Conservation (phyloP, 495 filamentous ascomycete genomes). For the Aspergillus leporis region DNA sequence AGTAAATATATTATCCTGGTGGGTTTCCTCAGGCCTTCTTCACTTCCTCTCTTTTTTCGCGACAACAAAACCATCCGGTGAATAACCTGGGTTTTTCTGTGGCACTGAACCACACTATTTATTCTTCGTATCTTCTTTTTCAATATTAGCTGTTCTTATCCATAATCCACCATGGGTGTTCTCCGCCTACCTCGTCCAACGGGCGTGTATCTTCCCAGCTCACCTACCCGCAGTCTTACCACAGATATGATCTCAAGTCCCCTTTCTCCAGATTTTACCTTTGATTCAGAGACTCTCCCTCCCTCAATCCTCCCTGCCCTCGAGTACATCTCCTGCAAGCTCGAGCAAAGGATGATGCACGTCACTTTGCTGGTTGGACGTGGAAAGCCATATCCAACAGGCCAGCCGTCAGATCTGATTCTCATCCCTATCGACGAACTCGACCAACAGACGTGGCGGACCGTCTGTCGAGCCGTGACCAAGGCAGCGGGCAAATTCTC, state of each 20-base stretch:
- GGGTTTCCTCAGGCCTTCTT: neutral
- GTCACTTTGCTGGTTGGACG: conserved; percentile 50
- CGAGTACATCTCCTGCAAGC: conserved; percentile 49
- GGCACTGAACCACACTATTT: neutral
- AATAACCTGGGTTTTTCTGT: neutral
- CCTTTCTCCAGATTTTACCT: conserved; percentile 44
- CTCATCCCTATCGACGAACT: conserved; percentile 48
- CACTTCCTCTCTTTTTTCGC: neutral
- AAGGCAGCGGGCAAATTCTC: conserved; percentile 47
- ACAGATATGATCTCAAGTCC: conserved; percentile 47
- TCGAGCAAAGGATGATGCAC: conserved; percentile 47
- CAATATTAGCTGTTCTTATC: neutral
- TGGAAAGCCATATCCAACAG: conserved; percentile 46
- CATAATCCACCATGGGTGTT: conserved; percentile 36
- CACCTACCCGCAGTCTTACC: conserved; percentile 38
- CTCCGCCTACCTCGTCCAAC: conserved; percentile 45
- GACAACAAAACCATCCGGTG: neutral
- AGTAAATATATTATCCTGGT: neutral
- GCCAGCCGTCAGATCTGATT: conserved; percentile 43
- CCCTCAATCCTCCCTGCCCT: conserved; percentile 47
- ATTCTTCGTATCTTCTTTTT: conserved; percentile 2
- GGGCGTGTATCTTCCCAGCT: conserved; percentile 42
- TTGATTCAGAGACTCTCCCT: conserved; percentile 42
- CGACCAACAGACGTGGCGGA: conserved; percentile 35
- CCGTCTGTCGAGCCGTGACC: conserved; percentile 41